Evolutionary conservation across 148 eudicot species (phyloP), one percentile per base, ranked within the genome.

Genomic region (Arctostaphylos glauca): DNA sequence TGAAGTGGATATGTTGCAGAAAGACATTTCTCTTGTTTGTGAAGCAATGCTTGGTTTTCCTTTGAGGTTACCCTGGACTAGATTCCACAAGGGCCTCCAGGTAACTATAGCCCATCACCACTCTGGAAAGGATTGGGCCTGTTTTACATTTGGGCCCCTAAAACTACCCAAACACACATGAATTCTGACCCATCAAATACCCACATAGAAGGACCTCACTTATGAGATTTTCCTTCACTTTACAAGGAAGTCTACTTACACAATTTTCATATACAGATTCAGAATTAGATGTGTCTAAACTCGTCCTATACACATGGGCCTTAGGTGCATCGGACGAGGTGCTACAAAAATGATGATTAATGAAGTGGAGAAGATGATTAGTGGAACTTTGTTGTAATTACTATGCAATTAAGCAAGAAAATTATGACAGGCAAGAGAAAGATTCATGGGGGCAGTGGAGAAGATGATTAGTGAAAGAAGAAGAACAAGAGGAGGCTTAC

Each of bases 1-100:
- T n/a, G 85, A 88, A 60, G 41, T 89, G 38, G 81, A 85, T 4
- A 55, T 53, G 85, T 59, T 90, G 67, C 84, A 84, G 55, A 85
- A 88, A 70, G 89, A 90, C 21, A 86, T 90, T 54, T 49, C 78
- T 56, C 86, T 84, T 76, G 88, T 90, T 86, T 88, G 87, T 80
- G 84, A 81, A 46, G 90, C 89, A 48, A 90, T 90, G 92, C 86
- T 86, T 66, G 18, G 44, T 6, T 66, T 66, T 14, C 71, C 71
- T 66, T 13, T 66, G 44, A 66, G 71, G 71, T 0, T 66, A 31
- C 71, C 71, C 43, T 66, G 71, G 71, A 66, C 44, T 43, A 66
- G 43, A 66, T 66, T 66, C 71, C 31, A 66, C 0, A 66, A 66
- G 71, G 71, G 71, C 71, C 44, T 66, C 71, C 71, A 66, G 71